Evolutionary conservation across 2,329 filamentous ascomycete species (phyloP).

Genomic region (Tolypocladium album): DNA sequence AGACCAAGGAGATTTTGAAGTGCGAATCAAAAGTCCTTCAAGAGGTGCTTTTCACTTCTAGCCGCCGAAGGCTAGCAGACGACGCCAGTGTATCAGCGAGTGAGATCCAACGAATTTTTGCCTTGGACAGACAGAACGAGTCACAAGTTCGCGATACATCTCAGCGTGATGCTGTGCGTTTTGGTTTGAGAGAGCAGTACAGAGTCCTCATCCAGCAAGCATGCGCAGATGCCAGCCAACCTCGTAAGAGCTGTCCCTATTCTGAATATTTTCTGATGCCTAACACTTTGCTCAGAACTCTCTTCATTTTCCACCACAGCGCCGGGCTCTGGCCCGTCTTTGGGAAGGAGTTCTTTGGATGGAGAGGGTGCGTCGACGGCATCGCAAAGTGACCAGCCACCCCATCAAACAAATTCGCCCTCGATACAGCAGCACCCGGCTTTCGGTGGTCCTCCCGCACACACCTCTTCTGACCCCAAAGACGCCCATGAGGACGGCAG

Average conservation of each 20-base stretch:
- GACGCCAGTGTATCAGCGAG: slow-evolving; percentile 7
- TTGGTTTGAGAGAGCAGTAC: not conserved
- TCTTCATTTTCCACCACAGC: not conserved
- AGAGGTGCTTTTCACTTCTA: slow-evolving; percentile 17
- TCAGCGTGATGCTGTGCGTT: not conserved
- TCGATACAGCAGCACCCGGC: not conserved
- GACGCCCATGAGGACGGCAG: not conserved
- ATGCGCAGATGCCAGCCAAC: not conserved
- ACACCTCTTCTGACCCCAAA: not conserved
- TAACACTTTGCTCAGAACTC: not conserved
- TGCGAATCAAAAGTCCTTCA: slow-evolving; percentile 15
- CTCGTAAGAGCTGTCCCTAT: not conserved
- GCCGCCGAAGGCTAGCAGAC: slow-evolving; percentile 14
- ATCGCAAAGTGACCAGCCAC: not conserved
- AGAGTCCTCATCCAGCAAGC: not conserved
- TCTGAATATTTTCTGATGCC: not conserved
- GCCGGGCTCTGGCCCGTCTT: not conserved
- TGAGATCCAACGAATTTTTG: slow-evolving; percentile 12
- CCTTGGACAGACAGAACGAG: slow-evolving; percentile 13
- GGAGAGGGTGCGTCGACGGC: not conserved
- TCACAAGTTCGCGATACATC: not conserved
- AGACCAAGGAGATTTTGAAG: slow-evolving; percentile 10
- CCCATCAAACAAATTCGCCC: not conserved
- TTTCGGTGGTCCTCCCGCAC: too few relatives aligned
- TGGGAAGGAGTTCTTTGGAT: too few relatives aligned